phyloP scores from a whole-genome alignment of 2,329 filamentous ascomycete species.

The Zopfia rhizophila region DNA sequence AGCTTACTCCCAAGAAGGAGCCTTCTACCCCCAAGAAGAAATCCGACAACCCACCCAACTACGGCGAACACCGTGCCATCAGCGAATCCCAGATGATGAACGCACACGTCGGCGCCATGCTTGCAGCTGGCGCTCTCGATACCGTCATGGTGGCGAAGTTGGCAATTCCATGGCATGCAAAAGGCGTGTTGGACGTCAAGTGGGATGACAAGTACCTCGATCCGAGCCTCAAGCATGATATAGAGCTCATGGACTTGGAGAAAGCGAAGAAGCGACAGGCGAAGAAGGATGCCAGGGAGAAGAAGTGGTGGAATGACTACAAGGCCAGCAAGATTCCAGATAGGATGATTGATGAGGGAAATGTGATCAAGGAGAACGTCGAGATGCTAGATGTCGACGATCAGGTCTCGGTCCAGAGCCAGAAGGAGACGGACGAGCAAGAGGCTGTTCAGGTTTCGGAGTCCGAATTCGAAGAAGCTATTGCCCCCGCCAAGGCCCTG shows the following conservation, averaged over 20 bases:
- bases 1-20: too few species aligned
- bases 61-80: conserved; percentile 29
- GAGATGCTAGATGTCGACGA: too few species aligned
- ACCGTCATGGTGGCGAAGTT: conserved; percentile 23
- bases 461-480: background rate
- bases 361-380: conserved; percentile 4
- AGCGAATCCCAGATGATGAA: conserved; percentile 26
- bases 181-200: conserved; percentile 15
- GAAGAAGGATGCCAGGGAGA: conserved; percentile 20
- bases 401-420: too few species aligned
- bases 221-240: conserved; percentile 20
- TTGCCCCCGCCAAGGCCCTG: background rate
- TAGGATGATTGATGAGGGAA: conserved; percentile 32
- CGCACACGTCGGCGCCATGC: conserved; percentile 19
- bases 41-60: conserved; percentile 7
- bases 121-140: conserved; percentile 18
- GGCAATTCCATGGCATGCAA: conserved; percentile 22
- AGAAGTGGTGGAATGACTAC: conserved; percentile 27
- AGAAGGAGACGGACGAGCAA: background rate
- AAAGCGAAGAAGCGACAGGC: conserved; percentile 17
- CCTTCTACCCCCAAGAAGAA: background rate
- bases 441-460: background rate
- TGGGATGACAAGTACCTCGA: conserved; percentile 27
- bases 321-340: conserved; percentile 28
- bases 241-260: conserved; percentile 19